Evolutionary conservation across 1,139 yeast species (phyloP).

Genomic region (Candida glucosophila): DNA sequence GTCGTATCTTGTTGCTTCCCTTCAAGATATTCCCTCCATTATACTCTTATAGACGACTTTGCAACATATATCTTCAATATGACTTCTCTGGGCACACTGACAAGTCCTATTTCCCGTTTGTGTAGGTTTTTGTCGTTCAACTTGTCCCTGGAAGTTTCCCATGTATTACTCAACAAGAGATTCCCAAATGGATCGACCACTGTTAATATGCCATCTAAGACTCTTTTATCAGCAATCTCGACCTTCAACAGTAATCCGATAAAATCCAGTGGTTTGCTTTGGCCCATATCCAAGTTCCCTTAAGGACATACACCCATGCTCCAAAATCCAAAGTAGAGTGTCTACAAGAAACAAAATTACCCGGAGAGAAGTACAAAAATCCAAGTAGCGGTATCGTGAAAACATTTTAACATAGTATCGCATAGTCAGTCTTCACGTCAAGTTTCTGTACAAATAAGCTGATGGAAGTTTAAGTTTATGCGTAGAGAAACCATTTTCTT

Average conservation of each 20-base stretch:
- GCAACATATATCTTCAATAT: conserved; percentile 13
- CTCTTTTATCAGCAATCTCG: conserved; percentile 22
- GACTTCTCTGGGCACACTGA: conserved; percentile 34
- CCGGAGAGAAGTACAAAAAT: no score
- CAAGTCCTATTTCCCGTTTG: conserved; percentile 33
- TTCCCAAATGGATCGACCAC: conserved; percentile 42
- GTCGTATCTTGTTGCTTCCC: no score
- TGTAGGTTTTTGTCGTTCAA: conserved; percentile 15
- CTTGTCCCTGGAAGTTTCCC: conserved; percentile 24
- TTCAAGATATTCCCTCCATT: no score
- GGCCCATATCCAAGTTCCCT: no score
- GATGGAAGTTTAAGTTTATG: conserved; percentile 24
- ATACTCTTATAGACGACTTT: no score
- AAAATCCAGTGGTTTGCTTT: conserved; percentile 18
- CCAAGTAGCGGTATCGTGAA: no score
- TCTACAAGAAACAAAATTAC: no score
- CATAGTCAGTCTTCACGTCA: conserved; percentile 32
- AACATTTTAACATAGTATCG: no score
- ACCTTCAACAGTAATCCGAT: conserved; percentile 27
- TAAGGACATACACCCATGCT: no score
- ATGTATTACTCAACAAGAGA: conserved; percentile 26
- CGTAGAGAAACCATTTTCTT: conserved; percentile 34
- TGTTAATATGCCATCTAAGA: conserved; percentile 31
- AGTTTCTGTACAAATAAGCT: conserved; percentile 9
- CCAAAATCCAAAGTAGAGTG: no score